These are phyloP conservation scores for Calonectria pteridis DNA, from an alignment of 2,329 filamentous ascomycete species.

Conservation along the genomic window DNA sequence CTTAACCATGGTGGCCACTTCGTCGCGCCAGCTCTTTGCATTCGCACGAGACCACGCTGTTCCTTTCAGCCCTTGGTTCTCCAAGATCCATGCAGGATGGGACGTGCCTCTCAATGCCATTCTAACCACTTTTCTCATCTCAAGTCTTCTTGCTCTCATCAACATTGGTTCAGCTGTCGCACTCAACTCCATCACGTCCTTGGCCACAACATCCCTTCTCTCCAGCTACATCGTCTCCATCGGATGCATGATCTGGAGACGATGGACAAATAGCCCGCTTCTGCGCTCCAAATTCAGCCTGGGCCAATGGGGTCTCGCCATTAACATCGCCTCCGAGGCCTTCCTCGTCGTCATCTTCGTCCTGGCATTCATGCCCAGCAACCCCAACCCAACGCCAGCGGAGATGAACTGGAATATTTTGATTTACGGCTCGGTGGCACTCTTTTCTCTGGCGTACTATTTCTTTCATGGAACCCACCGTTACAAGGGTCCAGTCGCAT, in stretches of 20 bases:
- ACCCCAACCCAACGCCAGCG: constrained; percentile 26
- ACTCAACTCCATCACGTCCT: constrained; percentile 33
- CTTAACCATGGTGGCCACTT: constrained; percentile 38
- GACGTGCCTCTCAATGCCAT: constrained; percentile 39
- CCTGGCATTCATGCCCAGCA: constrained; percentile 39
- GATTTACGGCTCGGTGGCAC: constrained; percentile 22
- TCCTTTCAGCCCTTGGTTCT: constrained; percentile 40
- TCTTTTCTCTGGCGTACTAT: constrained; percentile 34
- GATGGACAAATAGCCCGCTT: constrained; percentile 29
- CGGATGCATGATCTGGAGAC: constrained; percentile 40
- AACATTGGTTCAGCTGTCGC: constrained; percentile 41
- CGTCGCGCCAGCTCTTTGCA: constrained; percentile 38
- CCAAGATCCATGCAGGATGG: constrained; percentile 28
- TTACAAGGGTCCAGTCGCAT: constrained; percentile 36
- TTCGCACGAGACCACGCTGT: constrained; percentile 39
- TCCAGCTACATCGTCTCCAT: constrained; percentile 41
- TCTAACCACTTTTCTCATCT: constrained; percentile 33
- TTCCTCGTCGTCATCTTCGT: constrained; percentile 37
- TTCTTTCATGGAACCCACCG: constrained; percentile 29
- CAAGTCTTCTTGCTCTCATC: constrained; percentile 34
- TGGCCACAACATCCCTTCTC: constrained; percentile 33
- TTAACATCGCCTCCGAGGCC: constrained; percentile 34
- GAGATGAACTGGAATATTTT: constrained; percentile 42
- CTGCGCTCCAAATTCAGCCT: constrained; percentile 34
- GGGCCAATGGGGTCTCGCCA: constrained; percentile 31